phyloP scores from a whole-genome alignment of 1,284 basidiomycete species.

The Rhodotorula glutinis region DNA sequence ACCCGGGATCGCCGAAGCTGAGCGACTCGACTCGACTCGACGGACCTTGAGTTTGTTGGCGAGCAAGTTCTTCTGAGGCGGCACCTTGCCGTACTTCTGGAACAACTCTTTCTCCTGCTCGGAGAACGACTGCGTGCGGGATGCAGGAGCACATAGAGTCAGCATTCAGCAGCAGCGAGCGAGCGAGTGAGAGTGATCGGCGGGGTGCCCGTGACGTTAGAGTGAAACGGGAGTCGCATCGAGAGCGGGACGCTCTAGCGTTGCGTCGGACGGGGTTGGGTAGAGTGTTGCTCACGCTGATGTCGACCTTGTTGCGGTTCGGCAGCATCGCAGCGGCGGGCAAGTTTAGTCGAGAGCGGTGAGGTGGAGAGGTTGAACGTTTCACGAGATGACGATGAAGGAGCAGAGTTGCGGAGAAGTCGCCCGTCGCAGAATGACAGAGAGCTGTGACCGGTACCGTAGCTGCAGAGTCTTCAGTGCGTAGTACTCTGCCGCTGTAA shows the following conservation, averaged over 20 bases:
- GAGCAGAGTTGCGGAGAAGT: background rate
- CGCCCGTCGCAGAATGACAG: background rate
- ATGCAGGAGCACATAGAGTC: background rate
- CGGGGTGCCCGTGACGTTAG: background rate
- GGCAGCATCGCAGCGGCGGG: constrained; percentile 65
- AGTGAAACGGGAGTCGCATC: no score
- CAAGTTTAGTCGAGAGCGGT: constrained; percentile 18
- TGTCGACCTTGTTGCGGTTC: constrained; percentile 84
- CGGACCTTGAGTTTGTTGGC: constrained; percentile 49
- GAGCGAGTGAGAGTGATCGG: background rate
- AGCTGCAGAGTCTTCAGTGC: no score
- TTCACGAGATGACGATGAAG: background rate
- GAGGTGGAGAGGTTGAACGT: background rate
- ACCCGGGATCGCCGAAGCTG: no score
- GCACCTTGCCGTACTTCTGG: constrained; percentile 50
- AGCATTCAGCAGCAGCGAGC: no score
- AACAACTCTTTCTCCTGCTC: constrained; percentile 51
- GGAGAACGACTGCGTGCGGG: constrained; percentile 43
- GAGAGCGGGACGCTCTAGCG: no score
- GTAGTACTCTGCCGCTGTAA: no score
- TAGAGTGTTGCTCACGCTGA: constrained; percentile 78
- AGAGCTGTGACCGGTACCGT: no score
- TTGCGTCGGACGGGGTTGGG: no score
- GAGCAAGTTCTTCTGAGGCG: constrained; percentile 47
- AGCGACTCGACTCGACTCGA: background rate